Conservation (phyloP, 805 yeast genomes). For the Ogataea sp. region DNA sequence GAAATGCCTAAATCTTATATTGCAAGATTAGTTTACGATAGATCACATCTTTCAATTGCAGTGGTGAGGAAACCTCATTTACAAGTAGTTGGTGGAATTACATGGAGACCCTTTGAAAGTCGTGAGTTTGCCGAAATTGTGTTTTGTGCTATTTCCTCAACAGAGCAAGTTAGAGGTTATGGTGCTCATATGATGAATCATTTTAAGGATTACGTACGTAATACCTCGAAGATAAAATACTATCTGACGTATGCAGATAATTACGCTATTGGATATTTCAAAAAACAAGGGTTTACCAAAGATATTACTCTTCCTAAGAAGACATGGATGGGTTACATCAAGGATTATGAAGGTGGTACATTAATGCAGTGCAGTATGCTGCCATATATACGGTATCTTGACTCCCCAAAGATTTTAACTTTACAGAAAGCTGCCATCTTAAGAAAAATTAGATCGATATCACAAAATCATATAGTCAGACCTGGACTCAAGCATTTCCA, state of each 20-base stretch:
- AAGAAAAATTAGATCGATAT: slow-evolving; percentile 69
- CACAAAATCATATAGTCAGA: slow-evolving; percentile 72
- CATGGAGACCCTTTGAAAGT: slow-evolving; percentile 87
- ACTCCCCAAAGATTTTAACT: slow-evolving; percentile 75
- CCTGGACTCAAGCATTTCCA: slow-evolving; percentile 74
- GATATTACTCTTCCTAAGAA: slow-evolving; percentile 80
- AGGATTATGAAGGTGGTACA: slow-evolving; percentile 98
- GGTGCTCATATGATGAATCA: slow-evolving; percentile 99
- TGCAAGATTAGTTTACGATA: slow-evolving; percentile 86
- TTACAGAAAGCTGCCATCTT: slow-evolving; percentile 89
- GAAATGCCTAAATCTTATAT: slow-evolving; percentile 98
- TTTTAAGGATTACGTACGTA: slow-evolving; percentile 87
- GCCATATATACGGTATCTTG: slow-evolving; percentile 81
- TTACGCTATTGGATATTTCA: slow-evolving; percentile 97
- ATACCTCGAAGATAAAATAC: slow-evolving; percentile 77
- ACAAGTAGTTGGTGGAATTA: slow-evolving; percentile 96
- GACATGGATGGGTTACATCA: slow-evolving; percentile 97
- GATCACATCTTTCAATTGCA: slow-evolving; percentile 93
- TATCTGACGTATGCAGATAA: slow-evolving; percentile 96
- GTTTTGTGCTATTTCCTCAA: slow-evolving; percentile 94
- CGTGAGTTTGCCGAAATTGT: slow-evolving; percentile 96
- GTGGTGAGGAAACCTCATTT: slow-evolving; percentile 80
- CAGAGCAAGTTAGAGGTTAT: slow-evolving; percentile 97
- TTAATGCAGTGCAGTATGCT: slow-evolving; percentile 95
- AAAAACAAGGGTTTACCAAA: slow-evolving; percentile 96